Evolutionary conservation across 495 filamentous ascomycete species (phyloP).

Genomic region (Lasiosphaeria ovina): DNA sequence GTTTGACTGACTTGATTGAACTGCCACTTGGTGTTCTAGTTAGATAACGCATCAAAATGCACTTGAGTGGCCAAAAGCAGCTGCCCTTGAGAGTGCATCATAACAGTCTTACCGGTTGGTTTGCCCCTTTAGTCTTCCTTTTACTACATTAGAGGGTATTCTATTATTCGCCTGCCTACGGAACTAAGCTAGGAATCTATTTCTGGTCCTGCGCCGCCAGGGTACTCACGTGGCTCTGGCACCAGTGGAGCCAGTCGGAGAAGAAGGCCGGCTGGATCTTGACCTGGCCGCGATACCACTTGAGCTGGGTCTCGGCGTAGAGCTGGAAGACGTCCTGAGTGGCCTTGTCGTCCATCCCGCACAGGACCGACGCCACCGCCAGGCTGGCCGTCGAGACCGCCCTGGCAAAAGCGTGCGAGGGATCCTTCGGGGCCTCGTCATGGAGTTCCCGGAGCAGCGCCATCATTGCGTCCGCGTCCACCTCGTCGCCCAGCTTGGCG

Average conservation of each 20-base stretch:
- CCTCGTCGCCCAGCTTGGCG: conserved; percentile 29
- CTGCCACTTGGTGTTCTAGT: too few relatives aligned
- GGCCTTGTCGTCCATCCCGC: conserved; percentile 17
- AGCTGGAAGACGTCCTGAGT: conserved; percentile 27
- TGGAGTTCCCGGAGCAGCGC: conserved; percentile 67
- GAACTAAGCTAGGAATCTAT: background rate
- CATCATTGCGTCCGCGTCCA: conserved; percentile 43
- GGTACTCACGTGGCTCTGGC: conserved; percentile 46
- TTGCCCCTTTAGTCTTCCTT: background rate
- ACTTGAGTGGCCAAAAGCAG: too few relatives aligned
- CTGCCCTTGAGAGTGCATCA: background rate
- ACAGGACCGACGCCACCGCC: conserved; percentile 45
- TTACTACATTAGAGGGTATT: background rate
- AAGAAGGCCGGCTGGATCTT: conserved; percentile 53
- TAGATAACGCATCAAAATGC: too few relatives aligned
- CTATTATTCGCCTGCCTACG: background rate
- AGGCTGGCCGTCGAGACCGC: conserved; percentile 51
- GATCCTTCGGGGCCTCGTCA: conserved; percentile 62
- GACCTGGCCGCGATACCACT: conserved; percentile 42
- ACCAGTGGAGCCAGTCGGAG: conserved; percentile 56
- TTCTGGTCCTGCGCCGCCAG: conserved; percentile 14
- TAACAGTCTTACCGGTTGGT: background rate
- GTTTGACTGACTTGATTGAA: too few relatives aligned
- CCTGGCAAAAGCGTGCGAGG: conserved; percentile 46
- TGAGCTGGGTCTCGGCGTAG: conserved; percentile 46